A percentile compares a stretch with the other conserved stretches of the same genome.
phyloP scores from a whole-genome alignment of 768 basidiomycete species.

The Lactarius vividus region DNA sequence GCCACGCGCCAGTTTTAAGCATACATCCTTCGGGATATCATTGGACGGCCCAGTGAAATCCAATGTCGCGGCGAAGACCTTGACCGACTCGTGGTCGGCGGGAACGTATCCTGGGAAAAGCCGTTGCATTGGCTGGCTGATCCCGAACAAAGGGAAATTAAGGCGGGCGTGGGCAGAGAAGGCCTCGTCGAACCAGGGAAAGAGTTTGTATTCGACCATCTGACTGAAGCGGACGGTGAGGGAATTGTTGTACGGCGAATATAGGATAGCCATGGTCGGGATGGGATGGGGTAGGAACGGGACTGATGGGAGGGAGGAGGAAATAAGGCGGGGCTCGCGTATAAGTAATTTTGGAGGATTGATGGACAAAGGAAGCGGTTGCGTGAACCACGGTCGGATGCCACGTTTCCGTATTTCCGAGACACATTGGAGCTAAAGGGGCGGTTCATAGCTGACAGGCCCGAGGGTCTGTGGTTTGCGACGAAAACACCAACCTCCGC shows the following conservation, averaged over 20 bases:
- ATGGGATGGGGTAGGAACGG: not conserved
- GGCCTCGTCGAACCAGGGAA: constrained; percentile 16
- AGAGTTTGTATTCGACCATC: constrained; percentile 14
- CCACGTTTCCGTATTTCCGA: constrained; percentile 6
- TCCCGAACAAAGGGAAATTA: constrained; percentile 13
- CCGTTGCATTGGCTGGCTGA: not conserved
- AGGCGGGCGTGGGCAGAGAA: constrained; percentile 15
- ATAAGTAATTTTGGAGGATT: constrained; percentile 8
- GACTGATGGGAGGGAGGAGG: not conserved
- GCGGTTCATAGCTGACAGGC: not conserved
- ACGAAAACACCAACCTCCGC: not conserved
- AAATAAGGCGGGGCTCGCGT: not conserved
- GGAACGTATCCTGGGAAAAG: constrained; percentile 12
- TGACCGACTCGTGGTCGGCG: not conserved
- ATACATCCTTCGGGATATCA: constrained; percentile 13
- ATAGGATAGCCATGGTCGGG: constrained; percentile 12
- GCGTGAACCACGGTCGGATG: not conserved
- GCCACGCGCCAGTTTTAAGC: constrained; percentile 19
- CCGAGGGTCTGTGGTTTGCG: not conserved
- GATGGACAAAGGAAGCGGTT: not conserved
- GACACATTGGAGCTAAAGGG: constrained; percentile 4
- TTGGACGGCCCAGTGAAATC: constrained; percentile 9
- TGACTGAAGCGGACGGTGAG: constrained; percentile 18
- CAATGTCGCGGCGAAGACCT: constrained; percentile 19
- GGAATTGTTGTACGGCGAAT: not conserved